Conservation (phyloP, 2,329 filamentous ascomycete species). For the Eurotiales sp. region DNA sequence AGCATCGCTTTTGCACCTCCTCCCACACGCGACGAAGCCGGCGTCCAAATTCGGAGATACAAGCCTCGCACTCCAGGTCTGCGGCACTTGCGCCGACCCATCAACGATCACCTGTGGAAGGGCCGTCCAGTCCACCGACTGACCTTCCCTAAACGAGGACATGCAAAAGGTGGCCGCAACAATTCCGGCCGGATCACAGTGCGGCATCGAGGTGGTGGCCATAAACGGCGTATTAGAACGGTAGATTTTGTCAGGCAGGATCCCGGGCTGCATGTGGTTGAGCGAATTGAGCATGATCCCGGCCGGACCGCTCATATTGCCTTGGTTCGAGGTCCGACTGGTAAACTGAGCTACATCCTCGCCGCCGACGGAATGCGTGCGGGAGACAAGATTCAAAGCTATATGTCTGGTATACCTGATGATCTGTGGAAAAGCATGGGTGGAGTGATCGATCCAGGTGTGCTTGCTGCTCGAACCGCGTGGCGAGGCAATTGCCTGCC, state of each 20-base stretch:
- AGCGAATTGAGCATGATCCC: constrained; percentile 94
- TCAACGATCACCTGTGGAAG: constrained; percentile 97
- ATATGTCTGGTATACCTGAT: constrained; percentile 80
- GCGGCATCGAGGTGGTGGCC: constrained; percentile 86
- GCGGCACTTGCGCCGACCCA: constrained; percentile 82
- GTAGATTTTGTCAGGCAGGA: constrained; percentile 81
- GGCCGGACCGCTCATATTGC: constrained; percentile 92
- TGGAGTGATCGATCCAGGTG: constrained; percentile 87
- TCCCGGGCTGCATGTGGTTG: constrained; percentile 80
- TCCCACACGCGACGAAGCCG: constrained; percentile 38
- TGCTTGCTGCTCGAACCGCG: constrained; percentile 89
- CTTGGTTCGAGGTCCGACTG: constrained; percentile 69
- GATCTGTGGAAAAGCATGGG: constrained; percentile 90
- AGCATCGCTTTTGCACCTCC: constrained; percentile 44
- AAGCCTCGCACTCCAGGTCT: constrained; percentile 90
- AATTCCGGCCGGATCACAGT: constrained; percentile 81
- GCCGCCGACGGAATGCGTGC: constrained; percentile 92
- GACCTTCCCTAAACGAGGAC: constrained; percentile 89
- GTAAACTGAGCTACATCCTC: constrained; percentile 82
- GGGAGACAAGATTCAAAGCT: constrained; percentile 90
- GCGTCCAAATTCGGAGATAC: constrained; percentile 69
- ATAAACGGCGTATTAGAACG: constrained; percentile 84
- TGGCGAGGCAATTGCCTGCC: constrained; percentile 94
- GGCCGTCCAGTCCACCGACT: constrained; percentile 76
- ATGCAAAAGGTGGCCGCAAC: constrained; percentile 89